phyloP scores from a whole-genome alignment of 2,329 filamentous ascomycete species.

The Alternaria consortialis region DNA sequence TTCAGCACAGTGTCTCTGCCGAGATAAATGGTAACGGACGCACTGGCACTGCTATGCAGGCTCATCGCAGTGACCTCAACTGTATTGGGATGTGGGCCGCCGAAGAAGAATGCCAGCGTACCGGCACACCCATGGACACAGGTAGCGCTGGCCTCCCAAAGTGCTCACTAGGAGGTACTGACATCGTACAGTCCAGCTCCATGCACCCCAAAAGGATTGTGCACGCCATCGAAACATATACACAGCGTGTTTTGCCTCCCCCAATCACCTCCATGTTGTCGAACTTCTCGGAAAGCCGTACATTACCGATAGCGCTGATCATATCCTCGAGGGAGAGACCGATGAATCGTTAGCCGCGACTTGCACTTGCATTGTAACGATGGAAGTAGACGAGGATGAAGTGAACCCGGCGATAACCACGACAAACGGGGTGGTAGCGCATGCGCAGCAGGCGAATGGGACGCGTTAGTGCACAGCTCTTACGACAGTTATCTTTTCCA shows the following conservation, averaged over 20 bases:
- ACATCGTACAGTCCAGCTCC: not conserved
- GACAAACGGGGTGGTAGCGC: not conserved
- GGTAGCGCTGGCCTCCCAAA: not conserved
- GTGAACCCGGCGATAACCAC: not conserved
- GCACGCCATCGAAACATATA: not conserved
- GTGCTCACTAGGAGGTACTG: not conserved
- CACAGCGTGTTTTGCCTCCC: not conserved
- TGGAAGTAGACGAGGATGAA: not conserved
- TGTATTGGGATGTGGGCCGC: not conserved
- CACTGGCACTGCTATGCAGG: not conserved
- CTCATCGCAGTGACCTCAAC: not conserved
- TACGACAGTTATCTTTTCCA: not conserved
- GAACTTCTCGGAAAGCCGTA: not conserved
- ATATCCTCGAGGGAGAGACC: not conserved
- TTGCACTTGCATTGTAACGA: slow-evolving; percentile 2
- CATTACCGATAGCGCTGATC: too few relatives aligned
- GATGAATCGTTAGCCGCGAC: not conserved
- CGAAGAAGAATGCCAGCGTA: not conserved
- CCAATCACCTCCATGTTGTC: not conserved
- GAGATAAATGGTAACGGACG: not conserved
- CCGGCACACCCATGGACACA: not conserved
- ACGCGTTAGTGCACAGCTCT: not conserved
- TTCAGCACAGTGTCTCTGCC: not conserved
- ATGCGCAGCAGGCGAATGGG: too few relatives aligned
- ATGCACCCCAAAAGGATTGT: not conserved